Base-by-base conservation (phyloP, 1,139 yeast genomes). In the Taiozyma sp. region DNA sequence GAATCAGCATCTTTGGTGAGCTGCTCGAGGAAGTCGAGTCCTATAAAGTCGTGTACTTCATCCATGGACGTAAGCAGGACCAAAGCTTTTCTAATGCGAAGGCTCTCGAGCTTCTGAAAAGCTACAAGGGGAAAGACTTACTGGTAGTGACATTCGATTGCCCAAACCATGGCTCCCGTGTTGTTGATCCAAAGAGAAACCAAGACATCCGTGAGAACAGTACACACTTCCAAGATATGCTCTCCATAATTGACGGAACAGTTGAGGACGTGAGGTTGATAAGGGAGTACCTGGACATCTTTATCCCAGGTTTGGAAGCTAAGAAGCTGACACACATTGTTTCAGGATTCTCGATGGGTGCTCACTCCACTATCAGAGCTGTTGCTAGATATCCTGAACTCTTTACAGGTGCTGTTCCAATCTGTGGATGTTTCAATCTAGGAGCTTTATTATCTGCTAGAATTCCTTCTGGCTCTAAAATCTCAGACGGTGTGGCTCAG, bases 291-390 rank as follows among this genome's bases (percentile, higher is more conserved):
- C 62, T 82, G 19, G 85, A 84, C 2, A 55, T 67, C 28, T 71
- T 73, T 53, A 68, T 79, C 45, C 68, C 68, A 1, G 66, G 70
- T 3, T 6, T 32, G 16, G 9, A 32, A 3, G 35, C 10, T 1
- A 32, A 32, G 19, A n/a, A 32, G 9, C 68, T 64, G 53, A 60
- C 62, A 46, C 75, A 74, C 57, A 68, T 75, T 32, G 64, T 80
- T 28, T 62, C 75, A 34, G 89, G 89, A 3, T 73, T 73, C 47
- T 81, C 88, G 0, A 68, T 81, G 54, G 88, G 89, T 1, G 89
- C 80, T 0, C 87, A 83, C 63, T 68, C 76, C 11, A 69, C 76
- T 28, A 77, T 80, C 64, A 66, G 83, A 48, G 73, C 75, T 48
- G 81, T 76, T 6, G 61, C 60, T 43, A 61, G 63, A 53, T 68